phyloP scores from a whole-genome alignment of 1,284 basidiomycete genomes.

The Cerrena zonata region DNA sequence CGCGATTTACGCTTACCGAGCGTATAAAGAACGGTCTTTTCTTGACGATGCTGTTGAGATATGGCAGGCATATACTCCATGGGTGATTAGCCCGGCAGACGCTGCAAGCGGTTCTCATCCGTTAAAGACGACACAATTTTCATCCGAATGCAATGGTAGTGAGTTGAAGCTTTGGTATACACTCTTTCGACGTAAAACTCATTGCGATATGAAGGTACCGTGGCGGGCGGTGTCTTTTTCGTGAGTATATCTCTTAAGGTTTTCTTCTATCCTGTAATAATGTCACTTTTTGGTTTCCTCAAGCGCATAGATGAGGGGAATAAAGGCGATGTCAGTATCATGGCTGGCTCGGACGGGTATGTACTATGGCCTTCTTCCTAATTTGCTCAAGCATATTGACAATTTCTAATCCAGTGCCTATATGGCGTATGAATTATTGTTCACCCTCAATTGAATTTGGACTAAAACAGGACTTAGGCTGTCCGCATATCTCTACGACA shows the following conservation, averaged over 20 bases:
- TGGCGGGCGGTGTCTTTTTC: constrained; percentile 7
- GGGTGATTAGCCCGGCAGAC: constrained; percentile 1
- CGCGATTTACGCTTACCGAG: neutral
- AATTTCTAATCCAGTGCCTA: constrained; percentile 2
- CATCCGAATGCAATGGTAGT: neutral
- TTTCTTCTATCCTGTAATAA: neutral
- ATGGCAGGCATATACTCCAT: neutral
- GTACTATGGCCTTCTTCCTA: neutral
- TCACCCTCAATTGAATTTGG: too few relatives aligned
- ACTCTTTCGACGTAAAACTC: neutral
- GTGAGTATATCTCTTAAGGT: neutral
- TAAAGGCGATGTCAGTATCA: constrained; percentile 7
- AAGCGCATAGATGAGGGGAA: neutral
- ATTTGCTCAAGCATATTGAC: neutral
- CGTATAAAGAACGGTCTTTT: neutral
- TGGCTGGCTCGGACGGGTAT: neutral
- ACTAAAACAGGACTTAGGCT: constrained; percentile 3
- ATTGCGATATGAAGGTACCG: neutral
- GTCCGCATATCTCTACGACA: constrained; percentile 9
- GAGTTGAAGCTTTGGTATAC: neutral
- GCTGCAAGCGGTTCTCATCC: neutral
- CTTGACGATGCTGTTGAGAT: neutral
- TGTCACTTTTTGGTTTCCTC: neutral
- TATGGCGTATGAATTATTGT: constrained; percentile 7
- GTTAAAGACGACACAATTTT: neutral